These are phyloP conservation scores for Trypanosomatidae sp. DNA, from an alignment of 208 protist genomes.

Conservation along the genomic window DNA sequence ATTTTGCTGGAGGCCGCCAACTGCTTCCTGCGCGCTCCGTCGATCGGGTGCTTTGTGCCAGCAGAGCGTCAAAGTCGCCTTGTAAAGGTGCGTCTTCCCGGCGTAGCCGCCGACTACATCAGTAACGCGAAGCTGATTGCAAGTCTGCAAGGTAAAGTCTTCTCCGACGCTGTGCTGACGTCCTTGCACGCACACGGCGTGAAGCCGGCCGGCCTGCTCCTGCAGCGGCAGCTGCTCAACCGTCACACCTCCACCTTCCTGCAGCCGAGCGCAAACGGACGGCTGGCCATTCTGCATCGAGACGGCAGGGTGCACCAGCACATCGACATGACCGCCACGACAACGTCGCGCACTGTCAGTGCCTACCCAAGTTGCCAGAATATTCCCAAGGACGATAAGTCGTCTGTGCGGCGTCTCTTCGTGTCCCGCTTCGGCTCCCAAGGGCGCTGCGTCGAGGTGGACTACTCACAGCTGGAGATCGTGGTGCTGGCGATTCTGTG, in stretches of 20 bases:
- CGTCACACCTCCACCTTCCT: constrained; percentile 58
- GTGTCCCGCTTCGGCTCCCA: constrained; percentile 78
- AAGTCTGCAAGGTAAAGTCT: constrained; percentile 37
- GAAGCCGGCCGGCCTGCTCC: constrained; percentile 54
- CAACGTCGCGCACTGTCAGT: constrained; percentile 80
- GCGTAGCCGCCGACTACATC: constrained; percentile 50
- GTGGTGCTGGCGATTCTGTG: constrained; percentile 80
- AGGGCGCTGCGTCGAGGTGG: constrained; percentile 83
- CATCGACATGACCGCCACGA: constrained; percentile 84
- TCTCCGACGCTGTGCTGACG: constrained; percentile 53
- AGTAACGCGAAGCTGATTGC: constrained; percentile 32
- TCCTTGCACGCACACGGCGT: constrained; percentile 45
- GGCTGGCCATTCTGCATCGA: constrained; percentile 55
- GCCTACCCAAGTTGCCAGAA: constrained; percentile 88
- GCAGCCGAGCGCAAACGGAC: constrained; percentile 33
- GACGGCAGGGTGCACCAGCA: constrained; percentile 69
- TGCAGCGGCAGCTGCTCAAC: constrained; percentile 67
- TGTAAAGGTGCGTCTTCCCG: constrained; percentile 55
- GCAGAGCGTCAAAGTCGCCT: constrained; percentile 34
- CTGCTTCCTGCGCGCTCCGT: constrained; percentile 53
- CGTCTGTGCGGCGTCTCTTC: constrained; percentile 72
- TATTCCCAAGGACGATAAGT: constrained; percentile 89
- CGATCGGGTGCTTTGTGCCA: constrained; percentile 71
- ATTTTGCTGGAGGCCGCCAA: constrained; percentile 55
- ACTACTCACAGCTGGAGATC: constrained; percentile 92